A percentile compares a stretch with the other conserved stretches of the same genome.
phyloP scores from a whole-genome alignment of 2,329 filamentous ascomycete species.

The Colletotrichum scovillei region DNA sequence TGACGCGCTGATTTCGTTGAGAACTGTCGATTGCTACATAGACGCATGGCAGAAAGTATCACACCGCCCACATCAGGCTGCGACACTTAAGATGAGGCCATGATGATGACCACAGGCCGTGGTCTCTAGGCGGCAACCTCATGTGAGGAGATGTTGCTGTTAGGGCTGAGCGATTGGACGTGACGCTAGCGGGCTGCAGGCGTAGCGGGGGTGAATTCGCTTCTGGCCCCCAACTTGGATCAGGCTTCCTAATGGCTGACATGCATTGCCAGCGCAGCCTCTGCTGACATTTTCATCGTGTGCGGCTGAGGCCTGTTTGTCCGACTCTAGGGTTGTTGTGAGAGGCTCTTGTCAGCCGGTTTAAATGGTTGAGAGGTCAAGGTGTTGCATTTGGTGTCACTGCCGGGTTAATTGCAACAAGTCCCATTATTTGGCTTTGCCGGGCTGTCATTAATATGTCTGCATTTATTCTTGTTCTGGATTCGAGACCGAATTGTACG shows the following conservation, averaged over 20 bases:
- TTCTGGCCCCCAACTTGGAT: background rate
- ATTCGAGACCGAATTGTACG: background rate
- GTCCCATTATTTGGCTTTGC: background rate
- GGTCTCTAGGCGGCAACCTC: background rate
- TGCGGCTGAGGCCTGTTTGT: slow-evolving; percentile 1
- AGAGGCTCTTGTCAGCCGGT: background rate
- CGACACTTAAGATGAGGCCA: background rate
- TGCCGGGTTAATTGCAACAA: background rate
- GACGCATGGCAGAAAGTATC: background rate
- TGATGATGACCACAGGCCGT: slow-evolving; percentile 11
- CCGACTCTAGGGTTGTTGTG: background rate
- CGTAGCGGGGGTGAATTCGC: background rate
- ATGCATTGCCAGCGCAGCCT: slow-evolving; percentile 31
- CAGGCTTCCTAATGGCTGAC: background rate
- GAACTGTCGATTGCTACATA: background rate
- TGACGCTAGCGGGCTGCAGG: slow-evolving; percentile 28
- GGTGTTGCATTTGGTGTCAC: background rate
- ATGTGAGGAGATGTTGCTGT: slow-evolving; percentile 14
- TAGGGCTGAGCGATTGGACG: slow-evolving; percentile 22
- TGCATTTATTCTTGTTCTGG: background rate
- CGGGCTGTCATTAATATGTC: background rate
- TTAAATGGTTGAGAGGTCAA: background rate
- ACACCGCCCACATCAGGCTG: background rate
- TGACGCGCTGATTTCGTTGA: background rate
- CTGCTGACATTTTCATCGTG: background rate